Evolutionary conservation across 2,329 filamentous ascomycete species (phyloP).

Genomic region (Didymosphaeria variabile): DNA sequence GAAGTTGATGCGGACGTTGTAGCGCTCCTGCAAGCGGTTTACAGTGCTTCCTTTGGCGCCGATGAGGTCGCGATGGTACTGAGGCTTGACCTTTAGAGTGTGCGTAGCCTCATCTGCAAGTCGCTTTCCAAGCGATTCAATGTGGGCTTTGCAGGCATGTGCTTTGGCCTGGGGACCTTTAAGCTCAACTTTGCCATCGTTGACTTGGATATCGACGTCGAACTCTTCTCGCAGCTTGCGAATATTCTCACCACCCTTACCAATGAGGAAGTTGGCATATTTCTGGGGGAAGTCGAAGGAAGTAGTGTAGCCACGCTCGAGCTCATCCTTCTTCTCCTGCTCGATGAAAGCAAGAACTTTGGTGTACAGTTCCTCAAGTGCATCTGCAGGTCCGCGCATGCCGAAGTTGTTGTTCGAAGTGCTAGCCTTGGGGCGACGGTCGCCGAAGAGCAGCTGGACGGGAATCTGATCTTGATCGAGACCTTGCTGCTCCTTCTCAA

Average conservation of each 20-base stretch:
- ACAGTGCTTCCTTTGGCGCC: conserved; percentile 88
- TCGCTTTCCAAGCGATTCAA: conserved; percentile 78
- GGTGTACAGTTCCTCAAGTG: conserved; percentile 74
- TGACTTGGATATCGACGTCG: conserved; percentile 83
- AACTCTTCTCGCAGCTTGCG: conserved; percentile 74
- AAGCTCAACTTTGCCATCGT: conserved; percentile 92
- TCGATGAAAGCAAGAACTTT: conserved; percentile 83
- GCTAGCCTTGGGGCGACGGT: conserved; percentile 55
- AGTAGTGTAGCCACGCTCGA: conserved; percentile 87
- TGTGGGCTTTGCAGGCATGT: conserved; percentile 83
- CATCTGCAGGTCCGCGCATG: conserved; percentile 78
- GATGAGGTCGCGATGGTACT: conserved; percentile 94
- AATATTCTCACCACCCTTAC: conserved; percentile 73
- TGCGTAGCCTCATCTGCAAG: conserved; percentile 92
- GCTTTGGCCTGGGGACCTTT: conserved; percentile 97
- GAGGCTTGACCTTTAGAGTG: conserved; percentile 86
- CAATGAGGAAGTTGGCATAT: conserved; percentile 85
- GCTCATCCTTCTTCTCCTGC: conserved; percentile 90
- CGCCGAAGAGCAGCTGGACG: conserved; percentile 63
- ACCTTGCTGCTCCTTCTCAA: conserved; percentile 64
- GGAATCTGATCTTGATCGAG: conserved; percentile 62
- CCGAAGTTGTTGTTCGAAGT: conserved; percentile 67
- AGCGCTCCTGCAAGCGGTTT: conserved; percentile 89
- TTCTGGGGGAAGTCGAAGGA: conserved; percentile 95
- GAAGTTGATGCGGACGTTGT: conserved; percentile 96